Evolutionary conservation across 495 filamentous ascomycete genomes (phyloP).

Genomic region (Penicillium flavigenum): DNA sequence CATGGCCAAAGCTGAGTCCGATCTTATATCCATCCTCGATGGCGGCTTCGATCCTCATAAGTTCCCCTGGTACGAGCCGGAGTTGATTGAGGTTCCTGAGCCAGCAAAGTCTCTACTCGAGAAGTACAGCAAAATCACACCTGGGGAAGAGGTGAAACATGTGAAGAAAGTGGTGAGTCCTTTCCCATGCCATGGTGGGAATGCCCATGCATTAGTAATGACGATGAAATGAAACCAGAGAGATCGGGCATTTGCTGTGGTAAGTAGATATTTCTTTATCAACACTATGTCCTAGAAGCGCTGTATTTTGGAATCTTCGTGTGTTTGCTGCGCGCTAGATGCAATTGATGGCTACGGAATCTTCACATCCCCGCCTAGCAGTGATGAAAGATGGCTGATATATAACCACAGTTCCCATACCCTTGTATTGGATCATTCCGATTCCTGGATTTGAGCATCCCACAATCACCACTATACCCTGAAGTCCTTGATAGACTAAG

Average conservation of each 20-base stretch:
- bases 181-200: background rate
- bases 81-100: slow-evolving; percentile 20
- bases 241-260: slow-evolving; percentile 26
- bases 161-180: slow-evolving; percentile 45
- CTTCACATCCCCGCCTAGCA: background rate
- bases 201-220: background rate
- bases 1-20: slow-evolving; percentile 22
- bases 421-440: slow-evolving; percentile 55
- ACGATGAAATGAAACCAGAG: slow-evolving; percentile 3
- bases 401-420: slow-evolving; percentile 38
- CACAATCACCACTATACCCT: slow-evolving; percentile 33
- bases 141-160: slow-evolving; percentile 45
- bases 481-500: slow-evolving; percentile 43
- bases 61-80: slow-evolving; percentile 23
- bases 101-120: slow-evolving; percentile 39
- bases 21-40: slow-evolving; percentile 16
- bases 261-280: slow-evolving; percentile 10
- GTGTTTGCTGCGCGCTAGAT: no score
- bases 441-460: slow-evolving; percentile 48
- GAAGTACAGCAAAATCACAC: slow-evolving; percentile 48
- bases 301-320: background rate
- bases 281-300: background rate
- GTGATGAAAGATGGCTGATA: background rate
- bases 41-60: slow-evolving; percentile 11
- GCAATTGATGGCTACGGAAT: background rate